phyloP scores from a whole-genome alignment of 345 rosid species.

The Turritis glabra region DNA sequence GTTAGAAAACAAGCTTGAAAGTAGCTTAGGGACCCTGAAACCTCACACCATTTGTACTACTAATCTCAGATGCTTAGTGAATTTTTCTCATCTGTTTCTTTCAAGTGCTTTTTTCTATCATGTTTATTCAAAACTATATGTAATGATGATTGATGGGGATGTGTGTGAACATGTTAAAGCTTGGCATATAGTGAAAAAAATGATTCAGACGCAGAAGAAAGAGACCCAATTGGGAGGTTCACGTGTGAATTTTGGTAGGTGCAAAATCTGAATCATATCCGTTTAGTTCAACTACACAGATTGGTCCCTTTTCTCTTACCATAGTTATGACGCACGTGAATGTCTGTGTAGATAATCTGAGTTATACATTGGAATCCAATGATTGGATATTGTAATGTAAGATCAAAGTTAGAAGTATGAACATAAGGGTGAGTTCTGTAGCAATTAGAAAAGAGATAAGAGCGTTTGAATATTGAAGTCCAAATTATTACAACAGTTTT shows the following conservation, averaged over 20 bases:
- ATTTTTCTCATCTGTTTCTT: constrained; percentile 10
- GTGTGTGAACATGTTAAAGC: constrained; percentile 21
- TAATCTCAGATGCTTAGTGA: constrained; percentile 24
- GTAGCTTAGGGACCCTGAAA: constrained; percentile 28
- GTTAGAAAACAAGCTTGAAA: constrained; percentile 30
- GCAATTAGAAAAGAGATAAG: background rate
- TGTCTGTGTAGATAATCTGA: background rate
- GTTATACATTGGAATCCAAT: background rate
- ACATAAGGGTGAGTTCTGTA: background rate
- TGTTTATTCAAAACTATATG: constrained; percentile 18
- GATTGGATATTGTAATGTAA: background rate
- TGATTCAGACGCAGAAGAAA: constrained; percentile 21
- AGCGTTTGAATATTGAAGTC: background rate
- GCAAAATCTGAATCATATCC: constrained; percentile 19
- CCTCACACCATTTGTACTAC: constrained; percentile 38
- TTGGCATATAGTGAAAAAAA: constrained; percentile 23
- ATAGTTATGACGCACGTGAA: constrained; percentile 21
- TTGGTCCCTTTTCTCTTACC: constrained; percentile 30
- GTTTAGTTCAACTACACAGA: constrained; percentile 20
- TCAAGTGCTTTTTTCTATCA: constrained; percentile 11
- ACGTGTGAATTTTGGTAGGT: constrained; percentile 26
- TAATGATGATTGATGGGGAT: constrained; percentile 29
- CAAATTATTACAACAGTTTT: constrained; percentile 14
- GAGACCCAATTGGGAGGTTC: constrained; percentile 1
- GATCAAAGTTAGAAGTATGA: background rate